Conservation (phyloP, 768 basidiomycete species). For the Mycena latifolia region DNA sequence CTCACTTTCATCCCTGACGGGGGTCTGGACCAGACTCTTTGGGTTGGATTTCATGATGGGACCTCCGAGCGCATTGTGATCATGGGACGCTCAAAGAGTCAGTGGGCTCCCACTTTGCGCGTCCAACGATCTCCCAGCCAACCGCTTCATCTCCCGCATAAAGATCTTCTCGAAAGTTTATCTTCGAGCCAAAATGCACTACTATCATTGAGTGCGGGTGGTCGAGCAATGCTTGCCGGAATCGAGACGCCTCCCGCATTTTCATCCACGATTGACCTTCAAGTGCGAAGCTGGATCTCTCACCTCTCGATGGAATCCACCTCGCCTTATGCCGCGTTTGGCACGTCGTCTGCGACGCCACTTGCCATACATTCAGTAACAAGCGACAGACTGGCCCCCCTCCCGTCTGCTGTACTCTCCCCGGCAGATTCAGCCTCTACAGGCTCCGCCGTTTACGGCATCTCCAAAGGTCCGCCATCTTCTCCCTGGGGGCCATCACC, state of each 20-base stretch:
- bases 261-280: constrained; percentile 55
- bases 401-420: constrained; percentile 64
- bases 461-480: constrained; percentile 69
- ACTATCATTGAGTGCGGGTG: constrained; percentile 70
- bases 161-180: constrained; percentile 69
- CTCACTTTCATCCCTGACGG: constrained; percentile 62
- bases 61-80: constrained; percentile 58
- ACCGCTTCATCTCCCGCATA: constrained; percentile 45
- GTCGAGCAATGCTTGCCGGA: constrained; percentile 55
- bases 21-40: constrained; percentile 57
- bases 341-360: constrained; percentile 70
- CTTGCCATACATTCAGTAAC: constrained; percentile 68
- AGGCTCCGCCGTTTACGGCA: constrained; percentile 77
- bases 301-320: constrained; percentile 66
- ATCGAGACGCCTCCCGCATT: constrained; percentile 32
- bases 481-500: constrained; percentile 80
- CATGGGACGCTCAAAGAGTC: constrained; percentile 38
- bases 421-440: constrained; percentile 38
- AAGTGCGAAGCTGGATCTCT: constrained; percentile 72
- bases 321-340: constrained; percentile 75
- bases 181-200: constrained; percentile 57
- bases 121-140: constrained; percentile 23
- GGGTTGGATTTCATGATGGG: constrained; percentile 73
- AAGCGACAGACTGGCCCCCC: constrained; percentile 56
- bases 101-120: constrained; percentile 38